A percentile compares a stretch with the other conserved stretches of the same genome.
Evolutionary conservation across 495 filamentous ascomycete species (phyloP).

Genomic region (Penicillium cataractarum): DNA sequence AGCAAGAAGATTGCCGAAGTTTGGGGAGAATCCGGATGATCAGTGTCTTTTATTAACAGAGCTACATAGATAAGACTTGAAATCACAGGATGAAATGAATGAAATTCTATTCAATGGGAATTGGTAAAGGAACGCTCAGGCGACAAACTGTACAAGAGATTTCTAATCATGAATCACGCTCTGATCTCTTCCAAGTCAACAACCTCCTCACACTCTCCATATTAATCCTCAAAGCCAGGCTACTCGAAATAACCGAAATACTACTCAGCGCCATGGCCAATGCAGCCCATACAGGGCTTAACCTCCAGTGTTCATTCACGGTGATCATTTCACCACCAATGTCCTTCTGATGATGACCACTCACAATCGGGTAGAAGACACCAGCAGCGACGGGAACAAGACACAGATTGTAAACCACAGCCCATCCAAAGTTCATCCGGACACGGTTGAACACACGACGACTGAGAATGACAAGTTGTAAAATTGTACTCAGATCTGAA

Average conservation of each 20-base stretch:
- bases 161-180: constrained; percentile 1
- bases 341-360: constrained; percentile 47
- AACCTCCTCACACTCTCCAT: constrained; percentile 30
- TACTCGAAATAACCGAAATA: constrained; percentile 77
- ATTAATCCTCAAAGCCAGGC: constrained; percentile 63
- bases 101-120: background rate
- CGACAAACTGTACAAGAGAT: background rate
- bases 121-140: background rate
- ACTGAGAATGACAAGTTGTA: constrained; percentile 74
- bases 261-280: constrained; percentile 87
- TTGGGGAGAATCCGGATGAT: constrained; percentile 56
- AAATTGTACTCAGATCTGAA: constrained; percentile 66
- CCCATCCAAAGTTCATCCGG: constrained; percentile 88
- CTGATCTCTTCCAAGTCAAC: constrained; percentile 15
- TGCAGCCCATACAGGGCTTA: constrained; percentile 84
- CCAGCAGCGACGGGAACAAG: constrained; percentile 86
- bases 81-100: background rate
- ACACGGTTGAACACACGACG: constrained; percentile 74
- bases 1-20: constrained; percentile 75
- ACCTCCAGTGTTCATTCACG: constrained; percentile 47
- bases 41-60: background rate
- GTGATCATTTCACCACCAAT: constrained; percentile 29
- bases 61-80: background rate
- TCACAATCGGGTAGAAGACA: constrained; percentile 70
- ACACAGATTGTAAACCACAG: constrained; percentile 79